These are phyloP conservation scores for Cryphonectria nitschkei DNA, from an alignment of 2,329 filamentous ascomycete species.

Conservation along the genomic window DNA sequence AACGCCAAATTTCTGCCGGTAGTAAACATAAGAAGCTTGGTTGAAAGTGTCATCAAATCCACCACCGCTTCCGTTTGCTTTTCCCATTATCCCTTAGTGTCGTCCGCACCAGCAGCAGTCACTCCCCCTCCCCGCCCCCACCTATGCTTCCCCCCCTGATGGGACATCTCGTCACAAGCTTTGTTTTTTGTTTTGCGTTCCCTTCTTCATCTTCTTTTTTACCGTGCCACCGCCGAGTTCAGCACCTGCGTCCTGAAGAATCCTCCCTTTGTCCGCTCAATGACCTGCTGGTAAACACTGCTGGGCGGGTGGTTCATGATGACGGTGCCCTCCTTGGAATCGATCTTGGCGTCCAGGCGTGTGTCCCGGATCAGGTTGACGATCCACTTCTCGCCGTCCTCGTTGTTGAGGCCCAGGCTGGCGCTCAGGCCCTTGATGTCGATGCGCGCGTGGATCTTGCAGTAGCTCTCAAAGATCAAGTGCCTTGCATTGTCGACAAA, in stretches of 20 bases:
- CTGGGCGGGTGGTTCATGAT: conserved; percentile 99
- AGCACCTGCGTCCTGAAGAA: conserved; percentile 99
- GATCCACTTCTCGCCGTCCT: conserved; percentile 99
- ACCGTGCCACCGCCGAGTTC: conserved; percentile 65
- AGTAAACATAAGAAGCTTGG: conserved; percentile 19
- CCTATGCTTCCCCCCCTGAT: neutral
- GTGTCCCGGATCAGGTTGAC: conserved; percentile 99
- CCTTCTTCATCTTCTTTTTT: conserved; percentile 30
- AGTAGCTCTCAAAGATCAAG: conserved; percentile 98
- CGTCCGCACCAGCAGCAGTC: neutral
- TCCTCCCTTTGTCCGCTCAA: conserved; percentile 97
- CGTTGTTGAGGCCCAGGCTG: conserved; percentile 86
- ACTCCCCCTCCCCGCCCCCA: neutral
- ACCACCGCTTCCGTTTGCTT: conserved; percentile 11
- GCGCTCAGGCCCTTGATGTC: conserved; percentile 96
- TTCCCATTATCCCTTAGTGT: neutral
- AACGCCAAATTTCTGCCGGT: conserved; percentile 21
- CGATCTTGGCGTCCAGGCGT: conserved; percentile 96
- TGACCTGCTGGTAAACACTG: conserved; percentile 98
- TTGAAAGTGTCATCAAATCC: conserved; percentile 6
- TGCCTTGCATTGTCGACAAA: conserved; percentile 96
- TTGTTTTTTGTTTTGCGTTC: no score
- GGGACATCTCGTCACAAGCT: neutral
- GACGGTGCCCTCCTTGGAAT: conserved; percentile 97
- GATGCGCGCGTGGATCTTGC: conserved; percentile 99